phyloP scores from a whole-genome alignment of 139 green algal species.

The Chlamydomonas eustigma region DNA sequence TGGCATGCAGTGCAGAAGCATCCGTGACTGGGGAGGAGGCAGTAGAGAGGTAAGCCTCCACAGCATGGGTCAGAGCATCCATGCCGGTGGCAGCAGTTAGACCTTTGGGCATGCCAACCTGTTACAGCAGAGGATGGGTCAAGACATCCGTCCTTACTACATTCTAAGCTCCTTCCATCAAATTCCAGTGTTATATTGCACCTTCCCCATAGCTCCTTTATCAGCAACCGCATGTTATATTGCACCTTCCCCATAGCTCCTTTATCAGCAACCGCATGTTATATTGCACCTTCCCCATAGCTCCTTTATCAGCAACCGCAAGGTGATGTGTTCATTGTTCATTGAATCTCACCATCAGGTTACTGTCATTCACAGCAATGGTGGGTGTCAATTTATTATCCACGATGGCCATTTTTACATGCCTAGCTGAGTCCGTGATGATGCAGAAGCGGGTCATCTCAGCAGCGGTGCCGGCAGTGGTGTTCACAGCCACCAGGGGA shows the following conservation, averaged over 20 bases:
- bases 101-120: not conserved
- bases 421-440: not conserved
- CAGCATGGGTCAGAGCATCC: not conserved
- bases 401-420: not conserved
- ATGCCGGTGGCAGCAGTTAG: not conserved
- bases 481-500: not conserved
- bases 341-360: not conserved
- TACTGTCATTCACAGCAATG: not conserved
- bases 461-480: not conserved
- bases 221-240: too few relatives aligned
- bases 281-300: too few relatives aligned
- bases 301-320: too few relatives aligned
- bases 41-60: not conserved
- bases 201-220: too few relatives aligned
- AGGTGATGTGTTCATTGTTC: too few relatives aligned
- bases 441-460: slow-evolving; percentile 2
- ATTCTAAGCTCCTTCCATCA: too few relatives aligned
- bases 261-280: too few relatives aligned
- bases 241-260: too few relatives aligned
- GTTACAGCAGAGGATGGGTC: too few relatives aligned
- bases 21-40: not conserved
- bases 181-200: too few relatives aligned
- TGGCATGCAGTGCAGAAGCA: not conserved
- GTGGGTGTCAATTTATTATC: not conserved
- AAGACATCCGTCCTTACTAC: too few relatives aligned